phyloP scores from a whole-genome alignment of 176 grass and related monocot species.

The barley (Hordeum vulgare) region DNA sequence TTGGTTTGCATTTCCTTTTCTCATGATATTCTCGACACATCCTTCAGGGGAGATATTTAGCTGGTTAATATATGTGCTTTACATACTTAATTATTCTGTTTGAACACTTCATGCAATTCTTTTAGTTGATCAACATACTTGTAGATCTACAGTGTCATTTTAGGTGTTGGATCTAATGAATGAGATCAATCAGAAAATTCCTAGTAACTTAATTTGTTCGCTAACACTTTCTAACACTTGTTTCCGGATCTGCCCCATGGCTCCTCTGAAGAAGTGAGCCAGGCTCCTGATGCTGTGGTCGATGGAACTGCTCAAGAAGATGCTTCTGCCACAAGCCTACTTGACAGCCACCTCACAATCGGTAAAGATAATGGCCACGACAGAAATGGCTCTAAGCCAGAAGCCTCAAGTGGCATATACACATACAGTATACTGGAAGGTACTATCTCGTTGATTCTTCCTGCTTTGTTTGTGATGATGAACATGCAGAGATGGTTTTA shows the following conservation, averaged over 20 bases:
- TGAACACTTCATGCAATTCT: neutral
- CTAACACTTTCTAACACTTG: no score
- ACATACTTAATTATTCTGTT: neutral
- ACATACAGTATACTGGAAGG: constrained; percentile 9
- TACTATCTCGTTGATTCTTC: neutral
- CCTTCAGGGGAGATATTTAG: neutral
- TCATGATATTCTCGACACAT: neutral
- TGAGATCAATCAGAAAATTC: neutral
- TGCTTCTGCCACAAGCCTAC: neutral
- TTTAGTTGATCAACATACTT: neutral
- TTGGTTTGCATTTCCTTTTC: neutral
- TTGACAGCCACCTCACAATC: neutral
- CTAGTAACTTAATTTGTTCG: neutral
- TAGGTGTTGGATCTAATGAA: neutral
- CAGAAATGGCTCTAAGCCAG: no score
- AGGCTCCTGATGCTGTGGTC: neutral
- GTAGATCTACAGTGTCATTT: neutral
- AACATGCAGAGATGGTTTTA: neutral
- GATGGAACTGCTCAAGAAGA: neutral
- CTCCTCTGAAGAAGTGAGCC: no score
- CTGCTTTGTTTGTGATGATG: neutral
- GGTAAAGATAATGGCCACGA: neutral
- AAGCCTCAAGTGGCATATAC: no score
- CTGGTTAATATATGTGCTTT: neutral
- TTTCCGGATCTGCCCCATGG: no score